These are phyloP conservation scores for Dictyostelium intermedium DNA, from an alignment of 78 protist species.

Conservation along the genomic window DNA sequence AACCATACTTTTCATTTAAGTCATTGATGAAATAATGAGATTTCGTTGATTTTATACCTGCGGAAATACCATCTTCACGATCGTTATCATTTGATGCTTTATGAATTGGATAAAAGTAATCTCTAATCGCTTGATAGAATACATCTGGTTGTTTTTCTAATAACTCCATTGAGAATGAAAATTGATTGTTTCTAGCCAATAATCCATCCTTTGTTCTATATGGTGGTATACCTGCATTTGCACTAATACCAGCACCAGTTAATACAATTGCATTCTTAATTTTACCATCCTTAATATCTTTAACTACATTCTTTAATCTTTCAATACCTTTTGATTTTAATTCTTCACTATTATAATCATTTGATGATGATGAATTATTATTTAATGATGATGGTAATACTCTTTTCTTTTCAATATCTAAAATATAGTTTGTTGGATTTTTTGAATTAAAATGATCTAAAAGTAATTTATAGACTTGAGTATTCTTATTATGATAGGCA, in stretches of 20 bases:
- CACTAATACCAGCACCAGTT: slow-evolving; percentile 85
- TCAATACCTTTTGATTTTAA: slow-evolving; percentile 37
- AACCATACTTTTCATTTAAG: slow-evolving; percentile 30
- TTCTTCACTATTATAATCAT: background rate
- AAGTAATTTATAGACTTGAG: background rate
- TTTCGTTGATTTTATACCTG: slow-evolving; percentile 19
- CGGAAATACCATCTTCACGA: background rate
- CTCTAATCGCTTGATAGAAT: background rate
- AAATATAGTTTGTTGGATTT: slow-evolving; percentile 17
- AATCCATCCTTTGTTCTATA: slow-evolving; percentile 50
- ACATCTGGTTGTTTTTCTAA: slow-evolving; percentile 9
- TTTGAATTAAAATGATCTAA: background rate
- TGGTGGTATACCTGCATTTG: slow-evolving; percentile 82
- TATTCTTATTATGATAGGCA: background rate
- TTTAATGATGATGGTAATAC: background rate
- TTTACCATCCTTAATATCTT: slow-evolving; percentile 22
- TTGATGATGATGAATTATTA: background rate
- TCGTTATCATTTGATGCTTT: background rate
- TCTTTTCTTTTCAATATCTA: slow-evolving; percentile 47
- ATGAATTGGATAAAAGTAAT: slow-evolving; percentile 63
- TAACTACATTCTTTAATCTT: background rate
- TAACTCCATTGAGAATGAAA: slow-evolving; percentile 36
- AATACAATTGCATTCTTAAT: slow-evolving; percentile 58
- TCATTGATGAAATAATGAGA: slow-evolving; percentile 70
- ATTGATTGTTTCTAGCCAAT: background rate